phyloP scores from a whole-genome alignment of 306 rosid genomes.

The Benincasa hispida region DNA sequence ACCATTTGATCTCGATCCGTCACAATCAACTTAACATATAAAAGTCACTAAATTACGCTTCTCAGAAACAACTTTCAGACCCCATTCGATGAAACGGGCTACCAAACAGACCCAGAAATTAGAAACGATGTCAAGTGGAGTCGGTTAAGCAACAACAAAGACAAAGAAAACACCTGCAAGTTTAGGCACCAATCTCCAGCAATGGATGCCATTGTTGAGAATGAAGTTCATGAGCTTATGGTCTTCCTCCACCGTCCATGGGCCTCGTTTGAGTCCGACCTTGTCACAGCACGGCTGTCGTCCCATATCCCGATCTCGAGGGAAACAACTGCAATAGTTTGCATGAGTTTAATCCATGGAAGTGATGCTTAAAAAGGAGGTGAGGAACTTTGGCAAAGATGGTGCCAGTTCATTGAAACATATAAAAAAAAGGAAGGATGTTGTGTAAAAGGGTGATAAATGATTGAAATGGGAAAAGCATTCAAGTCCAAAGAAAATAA shows the following conservation, averaged over 20 bases:
- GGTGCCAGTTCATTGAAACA: slow-evolving; percentile 78
- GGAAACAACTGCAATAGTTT: neutral
- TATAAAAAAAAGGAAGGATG: slow-evolving; percentile 33
- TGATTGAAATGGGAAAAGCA: slow-evolving; percentile 54
- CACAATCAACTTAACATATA: neutral
- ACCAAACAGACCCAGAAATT: neutral
- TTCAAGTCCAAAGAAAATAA: slow-evolving; percentile 12
- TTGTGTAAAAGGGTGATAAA: slow-evolving; percentile 60
- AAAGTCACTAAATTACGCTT: neutral
- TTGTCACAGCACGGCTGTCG: slow-evolving; percentile 94
- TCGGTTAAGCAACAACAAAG: neutral
- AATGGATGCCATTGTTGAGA: slow-evolving; percentile 84
- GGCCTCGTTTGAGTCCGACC: slow-evolving; percentile 88
- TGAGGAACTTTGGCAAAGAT: slow-evolving; percentile 58
- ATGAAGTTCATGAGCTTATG: slow-evolving; percentile 77
- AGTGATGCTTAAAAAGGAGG: slow-evolving; percentile 36
- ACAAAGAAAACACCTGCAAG: slow-evolving; percentile 56
- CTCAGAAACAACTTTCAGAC: neutral
- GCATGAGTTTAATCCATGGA: slow-evolving; percentile 2
- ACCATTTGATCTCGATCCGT: neutral
- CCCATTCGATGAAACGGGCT: neutral
- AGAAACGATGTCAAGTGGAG: neutral
- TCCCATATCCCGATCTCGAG: slow-evolving; percentile 41
- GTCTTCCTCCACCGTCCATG: slow-evolving; percentile 97
- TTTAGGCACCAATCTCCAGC: slow-evolving; percentile 97